Conservation (phyloP, 148 eudicot genomes). For the Mesembryanthemum crystallinum region DNA sequence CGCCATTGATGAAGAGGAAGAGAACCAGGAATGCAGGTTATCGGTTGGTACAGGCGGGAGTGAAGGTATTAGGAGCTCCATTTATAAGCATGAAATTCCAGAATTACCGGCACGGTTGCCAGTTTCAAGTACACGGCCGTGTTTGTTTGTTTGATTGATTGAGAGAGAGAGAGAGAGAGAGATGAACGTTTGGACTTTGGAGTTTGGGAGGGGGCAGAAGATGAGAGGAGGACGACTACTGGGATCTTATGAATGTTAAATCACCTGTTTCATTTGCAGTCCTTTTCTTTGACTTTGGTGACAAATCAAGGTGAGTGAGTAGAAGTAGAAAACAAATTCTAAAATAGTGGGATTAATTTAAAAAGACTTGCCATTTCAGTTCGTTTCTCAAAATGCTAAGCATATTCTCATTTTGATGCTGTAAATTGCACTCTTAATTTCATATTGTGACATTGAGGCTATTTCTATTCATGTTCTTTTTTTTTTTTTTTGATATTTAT, state of each 20-base stretch:
- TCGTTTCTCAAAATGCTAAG: background rate
- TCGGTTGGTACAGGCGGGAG: conserved; percentile 27
- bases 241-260: background rate
- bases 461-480: no score
- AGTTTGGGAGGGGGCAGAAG: background rate
- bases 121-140: conserved; percentile 14
- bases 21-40: conserved; percentile 32
- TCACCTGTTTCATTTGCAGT: background rate
- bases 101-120: conserved; percentile 6
- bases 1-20: conserved; percentile 34
- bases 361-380: background rate
- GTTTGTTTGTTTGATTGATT: background rate
- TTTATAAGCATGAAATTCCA: conserved; percentile 2
- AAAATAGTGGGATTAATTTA: background rate
- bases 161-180: background rate
- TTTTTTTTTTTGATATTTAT: background rate
- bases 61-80: conserved; percentile 34
- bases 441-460: no score
- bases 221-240: background rate
- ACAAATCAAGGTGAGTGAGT: background rate
- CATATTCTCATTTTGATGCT: background rate
- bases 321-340: background rate
- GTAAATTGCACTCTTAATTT: background rate
- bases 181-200: background rate
- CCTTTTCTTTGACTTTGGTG: conserved; percentile 12